phyloP scores from a whole-genome alignment of 1,284 basidiomycete genomes.

The Irpex sp. region DNA sequence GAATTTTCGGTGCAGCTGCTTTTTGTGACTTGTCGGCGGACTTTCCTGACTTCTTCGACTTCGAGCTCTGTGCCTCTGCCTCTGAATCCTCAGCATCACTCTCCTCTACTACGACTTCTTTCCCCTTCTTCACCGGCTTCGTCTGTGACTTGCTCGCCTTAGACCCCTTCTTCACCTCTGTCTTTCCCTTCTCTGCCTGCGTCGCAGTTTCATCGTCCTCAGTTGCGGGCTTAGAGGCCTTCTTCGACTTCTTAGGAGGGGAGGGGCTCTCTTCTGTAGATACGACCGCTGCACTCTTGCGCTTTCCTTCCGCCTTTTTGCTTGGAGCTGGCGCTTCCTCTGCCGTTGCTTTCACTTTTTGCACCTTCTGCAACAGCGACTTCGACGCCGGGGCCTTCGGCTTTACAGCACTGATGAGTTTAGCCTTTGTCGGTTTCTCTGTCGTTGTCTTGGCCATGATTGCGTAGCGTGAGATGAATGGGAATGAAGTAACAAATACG shows the following conservation, averaged over 20 bases:
- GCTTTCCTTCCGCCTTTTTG: constrained; percentile 11
- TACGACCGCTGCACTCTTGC: constrained; percentile 20
- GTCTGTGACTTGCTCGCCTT: background rate
- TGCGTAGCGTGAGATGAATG: background rate
- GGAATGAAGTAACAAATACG: background rate
- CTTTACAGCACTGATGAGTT: constrained; percentile 1
- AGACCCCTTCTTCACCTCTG: constrained; percentile 6
- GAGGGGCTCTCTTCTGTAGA: constrained; percentile 18
- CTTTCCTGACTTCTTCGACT: background rate
- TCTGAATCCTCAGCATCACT: constrained; percentile 2
- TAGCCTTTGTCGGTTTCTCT: constrained; percentile 13
- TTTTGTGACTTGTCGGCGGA: constrained; percentile 1
- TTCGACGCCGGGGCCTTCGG: constrained; percentile 4
- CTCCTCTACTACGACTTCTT: constrained; percentile 3
- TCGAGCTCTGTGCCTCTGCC: background rate
- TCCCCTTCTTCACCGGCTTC: constrained; percentile 9
- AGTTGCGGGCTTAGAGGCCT: constrained; percentile 9
- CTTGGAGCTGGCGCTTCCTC: constrained; percentile 14
- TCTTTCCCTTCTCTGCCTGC: constrained; percentile 7
- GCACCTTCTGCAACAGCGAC: background rate
- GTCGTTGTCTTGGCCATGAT: constrained; percentile 15
- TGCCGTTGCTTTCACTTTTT: constrained; percentile 4
- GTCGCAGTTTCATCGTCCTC: constrained; percentile 12
- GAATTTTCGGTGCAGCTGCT: constrained; percentile 2
- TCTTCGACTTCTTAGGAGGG: constrained; percentile 1